Base-by-base conservation (phyloP, 208 protist genomes). In the Crithidia acanthocephali region DNA sequence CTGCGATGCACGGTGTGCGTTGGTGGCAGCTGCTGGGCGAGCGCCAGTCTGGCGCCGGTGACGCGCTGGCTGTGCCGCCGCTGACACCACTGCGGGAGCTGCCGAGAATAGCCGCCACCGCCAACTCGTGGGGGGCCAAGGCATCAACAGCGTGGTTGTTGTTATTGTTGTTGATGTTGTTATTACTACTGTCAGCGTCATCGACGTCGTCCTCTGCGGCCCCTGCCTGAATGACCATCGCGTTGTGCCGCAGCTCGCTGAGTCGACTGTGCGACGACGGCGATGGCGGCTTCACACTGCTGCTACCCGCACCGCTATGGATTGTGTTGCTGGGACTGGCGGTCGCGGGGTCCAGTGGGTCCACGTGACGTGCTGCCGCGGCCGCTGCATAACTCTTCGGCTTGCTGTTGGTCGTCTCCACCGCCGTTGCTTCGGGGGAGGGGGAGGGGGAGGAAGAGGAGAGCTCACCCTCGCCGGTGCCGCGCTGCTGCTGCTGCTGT, bases 1-100 rank as follows among this genome's bases (percentile, higher is more conserved):
- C 90, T 25, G 90, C 71, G 68, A 95, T 89, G 61, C 81, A 86
- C 13, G 90, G 85, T 15, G 90, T 95, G 65, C 90, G 90, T 61
- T 92, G 85, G 55, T 95, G 90, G 40, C 83, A 85, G 72, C 83
- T 88, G 30, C 66, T 55, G 13, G 86, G 86, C 27, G 87, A 88
- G 22, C 68, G 37, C 79, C 79, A 79, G 30, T 81, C 83, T 23
- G 68, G 62, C 11, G 64, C 45, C 35, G 57, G 64, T 0, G 72
- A 47, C 4, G 72, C 37, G 37, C 44, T 69, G 5, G 27, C 45
- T 22, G 48, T 25, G 10, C 62, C 51, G 8, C 25, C 40, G 25
- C 35, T n/a, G n/a, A n/a, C 23, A 16, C 50, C 35, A 25, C 32
- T 67, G 56, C 48, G 30, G 42, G 10, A 5, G 53, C 67, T 47